phyloP scores from a whole-genome alignment of 371 early-diverging fungal genomes.

The Haplosporangium sp. region DNA sequence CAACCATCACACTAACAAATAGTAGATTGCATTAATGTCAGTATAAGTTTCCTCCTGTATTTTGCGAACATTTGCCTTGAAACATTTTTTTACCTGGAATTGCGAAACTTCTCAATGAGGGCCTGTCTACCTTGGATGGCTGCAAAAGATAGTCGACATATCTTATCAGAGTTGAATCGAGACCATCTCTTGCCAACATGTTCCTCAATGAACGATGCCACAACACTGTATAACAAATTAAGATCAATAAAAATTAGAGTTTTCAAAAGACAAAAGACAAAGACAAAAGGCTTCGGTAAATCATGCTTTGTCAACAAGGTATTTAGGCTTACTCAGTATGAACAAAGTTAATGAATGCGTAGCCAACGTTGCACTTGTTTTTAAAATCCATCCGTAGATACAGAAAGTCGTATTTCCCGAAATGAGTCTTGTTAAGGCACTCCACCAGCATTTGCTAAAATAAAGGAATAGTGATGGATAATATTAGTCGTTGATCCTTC shows the following conservation, averaged over 20 bases:
- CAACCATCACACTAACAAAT: slow-evolving; percentile 73
- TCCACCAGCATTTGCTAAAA: slow-evolving; percentile 81
- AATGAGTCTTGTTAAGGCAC: slow-evolving; percentile 82
- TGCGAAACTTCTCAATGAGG: slow-evolving; percentile 88
- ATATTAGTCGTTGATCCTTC: background rate
- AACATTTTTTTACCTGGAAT: slow-evolving; percentile 64
- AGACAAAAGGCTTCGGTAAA: background rate
- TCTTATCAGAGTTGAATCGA: slow-evolving; percentile 91
- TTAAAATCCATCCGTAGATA: slow-evolving; percentile 94
- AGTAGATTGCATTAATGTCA: too few relatives aligned
- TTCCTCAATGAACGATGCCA: slow-evolving; percentile 78
- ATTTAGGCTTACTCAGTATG: slow-evolving; percentile 59
- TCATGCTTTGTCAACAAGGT: too few relatives aligned
- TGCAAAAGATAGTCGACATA: slow-evolving; percentile 88
- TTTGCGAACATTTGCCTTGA: background rate
- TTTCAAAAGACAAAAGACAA: background rate
- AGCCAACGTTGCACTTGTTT: slow-evolving; percentile 88
- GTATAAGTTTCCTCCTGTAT: too few relatives aligned
- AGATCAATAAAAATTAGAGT: too few relatives aligned
- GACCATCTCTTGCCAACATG: slow-evolving; percentile 89
- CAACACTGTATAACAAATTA: slow-evolving; percentile 52
- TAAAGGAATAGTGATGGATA: too few relatives aligned
- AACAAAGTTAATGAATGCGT: slow-evolving; percentile 93
- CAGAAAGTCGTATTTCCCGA: slow-evolving; percentile 84
- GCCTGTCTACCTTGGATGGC: slow-evolving; percentile 87